Conservation (phyloP, 352 stramenopile species). For the Phytophthora brassicae region DNA sequence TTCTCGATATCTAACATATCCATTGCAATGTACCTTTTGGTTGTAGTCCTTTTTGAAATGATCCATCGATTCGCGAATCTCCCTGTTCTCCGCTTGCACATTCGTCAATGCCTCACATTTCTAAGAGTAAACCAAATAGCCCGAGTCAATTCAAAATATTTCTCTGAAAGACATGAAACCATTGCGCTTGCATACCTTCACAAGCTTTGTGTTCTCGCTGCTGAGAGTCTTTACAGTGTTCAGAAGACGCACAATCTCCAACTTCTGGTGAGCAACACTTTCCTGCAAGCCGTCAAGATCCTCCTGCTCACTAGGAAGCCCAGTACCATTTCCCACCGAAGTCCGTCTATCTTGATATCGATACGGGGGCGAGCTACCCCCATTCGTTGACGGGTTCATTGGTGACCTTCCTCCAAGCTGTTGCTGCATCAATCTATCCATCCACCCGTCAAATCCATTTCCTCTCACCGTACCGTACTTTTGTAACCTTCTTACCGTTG, state of each 20-base stretch:
- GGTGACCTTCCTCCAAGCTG: slow-evolving; percentile 55
- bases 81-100: slow-evolving; percentile 72
- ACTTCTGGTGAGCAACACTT: slow-evolving; percentile 70
- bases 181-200: slow-evolving; percentile 52
- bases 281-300: slow-evolving; percentile 57
- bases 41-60: slow-evolving; percentile 87
- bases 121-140: slow-evolving; percentile 24
- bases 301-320: slow-evolving; percentile 2
- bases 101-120: slow-evolving; percentile 79
- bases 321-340: not conserved
- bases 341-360: slow-evolving; percentile 15
- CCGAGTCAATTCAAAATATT: not conserved
- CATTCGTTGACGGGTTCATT: slow-evolving; percentile 31
- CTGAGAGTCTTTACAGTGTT: slow-evolving; percentile 87
- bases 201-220: slow-evolving; percentile 78
- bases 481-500: slow-evolving; percentile 37
- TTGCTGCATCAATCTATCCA: slow-evolving; percentile 78
- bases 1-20: not conserved
- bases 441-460: not conserved
- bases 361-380: slow-evolving; percentile 15
- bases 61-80: slow-evolving; percentile 83
- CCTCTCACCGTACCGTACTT: not conserved
- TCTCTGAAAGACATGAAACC: not conserved
- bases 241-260: slow-evolving; percentile 78
- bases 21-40: slow-evolving; percentile 61